Evolutionary conservation across 1,139 yeast species (phyloP), one percentile per base, ranked within the genome.

Genomic region (Zygosaccharomyces pseudobailii): DNA sequence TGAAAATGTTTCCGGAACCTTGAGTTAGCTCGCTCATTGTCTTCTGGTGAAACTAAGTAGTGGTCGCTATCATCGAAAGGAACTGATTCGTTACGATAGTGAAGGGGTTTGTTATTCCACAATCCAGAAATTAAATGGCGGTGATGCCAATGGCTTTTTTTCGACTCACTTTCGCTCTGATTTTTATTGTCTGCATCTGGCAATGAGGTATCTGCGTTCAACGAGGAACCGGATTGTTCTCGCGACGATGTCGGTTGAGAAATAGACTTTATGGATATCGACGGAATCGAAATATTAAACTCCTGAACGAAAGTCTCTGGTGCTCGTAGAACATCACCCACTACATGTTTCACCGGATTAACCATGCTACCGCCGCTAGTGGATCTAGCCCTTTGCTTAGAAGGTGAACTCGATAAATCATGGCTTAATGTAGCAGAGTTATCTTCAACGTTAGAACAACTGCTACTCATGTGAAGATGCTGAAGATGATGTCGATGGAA

Each of bases 1-100:
- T 92, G 79, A 59, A 90, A 90, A 58, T 83, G 86, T 1, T 69
- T 63, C 47, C 79, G 73, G 63, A 82, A 90, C 49, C 87, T 71
- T 21, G 59, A 65, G 48, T 72, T 76, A 28, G 79, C 79, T n/a
- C 66, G 67, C 3, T 62, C 66, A 41, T 82, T 68, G 22, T 75
- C 77, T 5, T 69, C 69, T 1, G 63, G 69, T 6, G 74, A 62
- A 0, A 81, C 78, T 51, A 72, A 75, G 57, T 69, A 78, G 3
- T 71, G 67, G 42, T 67, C 72, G 51, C 79, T 82, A 37, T 73
- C 75, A 1, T 57, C 57, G 21, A 71, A 74, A 30, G 67, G 45
- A 0, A 70, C 55, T 36, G 58, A 60, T 19, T 51, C 52, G 36
- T 74, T 75, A 8, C 70, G 68, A 62, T 76, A 87, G 66, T 87